Evolutionary conservation across 2,329 filamentous ascomycete genomes (phyloP).

Genomic region (Phialophora verrucosa): DNA sequence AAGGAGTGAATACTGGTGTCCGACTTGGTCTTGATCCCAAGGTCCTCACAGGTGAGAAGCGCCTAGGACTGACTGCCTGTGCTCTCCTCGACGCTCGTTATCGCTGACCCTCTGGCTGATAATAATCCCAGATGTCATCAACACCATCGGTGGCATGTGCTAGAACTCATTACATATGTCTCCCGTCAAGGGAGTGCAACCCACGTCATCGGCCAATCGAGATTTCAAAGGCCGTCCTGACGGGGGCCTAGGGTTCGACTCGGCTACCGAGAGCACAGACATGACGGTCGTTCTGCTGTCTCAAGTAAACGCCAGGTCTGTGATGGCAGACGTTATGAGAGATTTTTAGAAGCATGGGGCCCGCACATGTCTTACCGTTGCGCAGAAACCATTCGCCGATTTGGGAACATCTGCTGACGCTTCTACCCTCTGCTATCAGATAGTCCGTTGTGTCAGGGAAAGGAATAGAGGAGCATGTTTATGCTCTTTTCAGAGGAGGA

Average conservation of each 20-base stretch:
- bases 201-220: conserved; percentile 46
- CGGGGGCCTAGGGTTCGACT: background rate
- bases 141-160: conserved; percentile 37
- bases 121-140: conserved; percentile 48
- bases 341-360: conserved; percentile 58
- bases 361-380: background rate
- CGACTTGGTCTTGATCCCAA: conserved; percentile 41
- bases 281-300: background rate
- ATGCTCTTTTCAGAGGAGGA: conserved; percentile 25
- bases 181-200: conserved; percentile 48
- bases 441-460: conserved; percentile 50
- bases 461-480: conserved; percentile 64
- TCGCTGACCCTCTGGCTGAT: background rate
- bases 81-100: too few relatives aligned
- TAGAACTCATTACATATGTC: conserved; percentile 42
- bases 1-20: conserved; percentile 52
- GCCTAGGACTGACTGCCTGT: background rate
- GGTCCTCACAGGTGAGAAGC: conserved; percentile 34
- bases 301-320: conserved; percentile 55
- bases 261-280: background rate
- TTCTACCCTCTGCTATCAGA: too few relatives aligned
- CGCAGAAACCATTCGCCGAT: too few relatives aligned
- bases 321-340: conserved; percentile 57
- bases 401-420: too few relatives aligned
- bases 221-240: conserved; percentile 40